Base-by-base conservation (phyloP, 2,329 filamentous ascomycete genomes). In the Colletotrichum filicis region DNA sequence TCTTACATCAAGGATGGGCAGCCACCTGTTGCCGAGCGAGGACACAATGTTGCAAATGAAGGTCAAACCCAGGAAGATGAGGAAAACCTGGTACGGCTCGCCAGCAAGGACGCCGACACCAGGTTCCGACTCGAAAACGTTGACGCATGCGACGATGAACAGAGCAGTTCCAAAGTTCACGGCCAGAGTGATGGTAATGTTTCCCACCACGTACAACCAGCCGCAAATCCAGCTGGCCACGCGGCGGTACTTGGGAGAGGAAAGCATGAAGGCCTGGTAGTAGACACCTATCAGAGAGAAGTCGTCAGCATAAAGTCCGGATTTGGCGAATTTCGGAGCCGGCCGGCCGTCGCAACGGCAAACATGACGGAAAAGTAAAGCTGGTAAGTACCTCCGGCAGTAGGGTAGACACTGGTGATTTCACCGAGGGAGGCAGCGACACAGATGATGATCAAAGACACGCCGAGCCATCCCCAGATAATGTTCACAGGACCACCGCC, bases 121-220 rank as follows among this genome's bases (percentile, higher is more conserved):
- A 6, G 82, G 80, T 46, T 82, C 80, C 3, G 81, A 81, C 68
- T 88, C 83, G 71, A 90, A 91, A 46, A 91, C 86, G 71, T 90
- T 89, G 80, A 91, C 79, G 78, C 87, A 89, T 16, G 84, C 86
- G 68, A 89, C 85, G 71, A 89, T 81, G 80, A 90, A 88, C 75
- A 95, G 89, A 0, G 91, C 93, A 4, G 93, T 94, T 7, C 92
- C 93, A 77, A 95, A 95, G 84, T 94, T 94, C 79, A 95, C 93
- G n/a, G 92, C 89, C n/a, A 95, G 86, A 0, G 93, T 95, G 76
- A 95, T 95, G 76, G 92, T 94, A 80, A 95, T 92, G 83, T 95
- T 95, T 71, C 94, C 94, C 64, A 94, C 91, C 22, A 94, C 89
- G 79, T 93, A 95, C 26, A 92, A 85, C 93, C 93, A 95, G 73